Percentiles rank a stretch among this genome's conserved stretches.
Conservation (phyloP, 108 stramenopile species). For the Mayamaea pseudoterrestris region DNA sequence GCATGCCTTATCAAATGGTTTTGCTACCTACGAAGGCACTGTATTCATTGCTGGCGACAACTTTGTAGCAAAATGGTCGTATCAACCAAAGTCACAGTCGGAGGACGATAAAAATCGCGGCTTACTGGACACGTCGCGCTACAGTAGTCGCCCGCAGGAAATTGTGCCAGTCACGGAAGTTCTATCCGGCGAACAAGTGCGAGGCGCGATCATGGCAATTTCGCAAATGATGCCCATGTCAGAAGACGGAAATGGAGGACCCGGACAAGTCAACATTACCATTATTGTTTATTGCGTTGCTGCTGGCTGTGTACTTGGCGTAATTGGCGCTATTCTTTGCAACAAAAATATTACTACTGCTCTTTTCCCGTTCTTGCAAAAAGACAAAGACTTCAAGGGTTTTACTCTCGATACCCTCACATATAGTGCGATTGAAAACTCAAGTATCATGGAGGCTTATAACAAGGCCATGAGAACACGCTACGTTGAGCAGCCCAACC, state of each 20-base stretch:
- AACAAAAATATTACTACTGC: slow-evolving; percentile 54
- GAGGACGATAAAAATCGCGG: slow-evolving; percentile 15
- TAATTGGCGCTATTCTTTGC: slow-evolving; percentile 66
- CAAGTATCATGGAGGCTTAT: slow-evolving; percentile 70
- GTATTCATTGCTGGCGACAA: slow-evolving; percentile 91
- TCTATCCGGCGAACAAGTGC: slow-evolving; percentile 47
- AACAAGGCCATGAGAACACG: slow-evolving; percentile 81
- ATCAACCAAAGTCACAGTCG: slow-evolving; percentile 16
- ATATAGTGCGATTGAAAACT: slow-evolving; percentile 58
- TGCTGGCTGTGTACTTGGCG: slow-evolving; percentile 65
- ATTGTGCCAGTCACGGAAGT: slow-evolving; percentile 56
- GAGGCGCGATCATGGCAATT: slow-evolving; percentile 78
- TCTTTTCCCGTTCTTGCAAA: slow-evolving; percentile 46
- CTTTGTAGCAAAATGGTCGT: slow-evolving; percentile 72
- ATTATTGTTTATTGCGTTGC: slow-evolving; percentile 70
- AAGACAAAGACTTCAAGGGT: slow-evolving; percentile 36
- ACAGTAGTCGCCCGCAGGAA: slow-evolving; percentile 22
- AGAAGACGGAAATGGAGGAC: slow-evolving; percentile 12
- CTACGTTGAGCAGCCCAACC: slow-evolving; percentile 79
- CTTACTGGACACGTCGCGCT: slow-evolving; percentile 14
- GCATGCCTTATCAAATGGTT: slow-evolving; percentile 78
- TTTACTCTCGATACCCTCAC: slow-evolving; percentile 79
- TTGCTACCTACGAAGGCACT: slow-evolving; percentile 58
- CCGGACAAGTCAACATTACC: slow-evolving; percentile 35
- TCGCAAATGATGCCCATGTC: slow-evolving; percentile 65